A percentile compares a stretch with the other conserved stretches of the same genome.
Evolutionary conservation across 2,329 filamentous ascomycete species (phyloP).

Genomic region (Clonostachys solani): DNA sequence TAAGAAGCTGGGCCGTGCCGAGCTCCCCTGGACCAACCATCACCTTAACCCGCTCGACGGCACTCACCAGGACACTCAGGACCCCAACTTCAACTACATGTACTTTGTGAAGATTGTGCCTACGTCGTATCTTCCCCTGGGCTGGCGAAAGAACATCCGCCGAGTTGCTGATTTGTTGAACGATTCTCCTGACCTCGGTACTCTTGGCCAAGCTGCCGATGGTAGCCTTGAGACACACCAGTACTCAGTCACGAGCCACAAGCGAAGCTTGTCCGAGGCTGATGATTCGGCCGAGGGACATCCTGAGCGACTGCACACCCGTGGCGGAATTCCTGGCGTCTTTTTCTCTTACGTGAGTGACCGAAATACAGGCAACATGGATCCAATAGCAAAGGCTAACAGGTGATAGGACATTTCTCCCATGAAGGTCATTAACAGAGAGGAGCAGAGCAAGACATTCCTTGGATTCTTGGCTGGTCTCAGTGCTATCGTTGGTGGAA

Average conservation of each 20-base stretch:
- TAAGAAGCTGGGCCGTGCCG: slow-evolving; percentile 50
- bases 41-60: slow-evolving; percentile 89
- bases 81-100: slow-evolving; percentile 93
- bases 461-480: slow-evolving; percentile 89
- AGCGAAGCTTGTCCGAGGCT: slow-evolving; percentile 80
- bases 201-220: slow-evolving; percentile 59
- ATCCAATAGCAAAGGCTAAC: background rate
- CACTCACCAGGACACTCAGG: slow-evolving; percentile 70
- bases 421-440: slow-evolving; percentile 99
- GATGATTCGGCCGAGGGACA: slow-evolving; percentile 84
- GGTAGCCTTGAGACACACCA: slow-evolving; percentile 96
- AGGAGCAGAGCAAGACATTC: slow-evolving; percentile 85
- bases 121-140: slow-evolving; percentile 89
- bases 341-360: slow-evolving; percentile 91
- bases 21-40: slow-evolving; percentile 75
- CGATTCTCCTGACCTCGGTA: slow-evolving; percentile 61
- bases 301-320: slow-evolving; percentile 83
- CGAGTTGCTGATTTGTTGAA: slow-evolving; percentile 24
- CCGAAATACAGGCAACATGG: background rate
- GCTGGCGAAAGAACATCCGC: slow-evolving; percentile 65
- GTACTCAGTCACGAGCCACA: slow-evolving; percentile 96
- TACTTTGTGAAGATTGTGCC: slow-evolving; percentile 99
- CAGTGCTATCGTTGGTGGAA: slow-evolving; percentile 92
- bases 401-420: slow-evolving; percentile 80
- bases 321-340: slow-evolving; percentile 90